Conservation (phyloP, 257 asterid genomes). For the Solanum commersonii region DNA sequence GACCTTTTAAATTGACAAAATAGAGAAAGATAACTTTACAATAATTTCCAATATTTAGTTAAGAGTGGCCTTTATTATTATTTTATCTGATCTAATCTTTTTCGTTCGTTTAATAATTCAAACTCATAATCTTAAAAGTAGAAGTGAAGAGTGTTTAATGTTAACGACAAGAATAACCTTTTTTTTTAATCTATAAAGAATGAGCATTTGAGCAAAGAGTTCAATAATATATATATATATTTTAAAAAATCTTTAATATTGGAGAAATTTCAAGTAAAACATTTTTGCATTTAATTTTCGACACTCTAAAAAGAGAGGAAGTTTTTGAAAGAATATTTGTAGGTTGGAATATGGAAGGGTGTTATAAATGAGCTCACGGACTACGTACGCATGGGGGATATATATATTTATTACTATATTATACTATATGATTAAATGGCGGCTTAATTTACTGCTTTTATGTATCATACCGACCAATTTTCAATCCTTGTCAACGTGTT, state of each 20-base stretch:
- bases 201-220: not conserved
- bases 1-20: not conserved
- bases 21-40: not conserved
- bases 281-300: not conserved
- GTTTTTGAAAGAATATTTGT: not conserved
- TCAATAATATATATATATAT: too few species aligned
- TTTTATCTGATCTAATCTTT: not conserved
- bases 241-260: too few species aligned
- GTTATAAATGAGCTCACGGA: constrained; percentile 5
- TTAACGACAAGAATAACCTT: too few species aligned
- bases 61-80: not conserved
- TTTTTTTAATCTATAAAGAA: too few species aligned
- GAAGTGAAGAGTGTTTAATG: too few species aligned
- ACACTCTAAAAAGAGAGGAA: not conserved
- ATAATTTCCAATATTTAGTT: not conserved
- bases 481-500: not conserved
- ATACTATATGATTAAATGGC: not conserved
- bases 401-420: not conserved
- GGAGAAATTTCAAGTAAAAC: too few species aligned
- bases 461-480: not conserved
- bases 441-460: not conserved
- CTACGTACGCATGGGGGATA: not conserved
- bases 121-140: too few species aligned
- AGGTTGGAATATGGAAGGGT: not conserved
- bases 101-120: too few species aligned